These are phyloP conservation scores for Xylaria scruposa DNA, from an alignment of 495 filamentous ascomycete species.

Conservation along the genomic window DNA sequence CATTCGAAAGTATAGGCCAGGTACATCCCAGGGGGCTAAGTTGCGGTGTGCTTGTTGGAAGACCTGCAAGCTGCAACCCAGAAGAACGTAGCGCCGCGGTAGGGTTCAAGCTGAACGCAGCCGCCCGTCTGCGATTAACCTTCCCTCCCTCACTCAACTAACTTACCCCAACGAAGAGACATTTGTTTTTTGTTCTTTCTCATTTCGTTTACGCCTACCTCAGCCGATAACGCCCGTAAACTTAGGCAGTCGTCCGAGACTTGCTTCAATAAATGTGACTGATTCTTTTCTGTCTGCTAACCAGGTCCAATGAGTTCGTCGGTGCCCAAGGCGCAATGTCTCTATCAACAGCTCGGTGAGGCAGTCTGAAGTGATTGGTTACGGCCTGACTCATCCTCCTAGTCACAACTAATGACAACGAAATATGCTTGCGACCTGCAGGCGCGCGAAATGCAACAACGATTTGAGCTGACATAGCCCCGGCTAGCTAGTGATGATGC, in stretches of 20 bases:
- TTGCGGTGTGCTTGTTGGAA: slow-evolving; percentile 22
- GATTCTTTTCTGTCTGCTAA: not conserved
- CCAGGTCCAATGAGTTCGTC: not conserved
- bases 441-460: not conserved
- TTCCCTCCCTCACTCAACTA: not conserved
- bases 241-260: slow-evolving; percentile 5
- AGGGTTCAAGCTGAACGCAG: slow-evolving; percentile 18
- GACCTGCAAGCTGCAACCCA: slow-evolving; percentile 13
- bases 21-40: slow-evolving; percentile 16
- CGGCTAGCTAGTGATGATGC: slow-evolving; percentile 24
- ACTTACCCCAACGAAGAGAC: slow-evolving; percentile 1
- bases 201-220: slow-evolving; percentile 1
- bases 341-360: slow-evolving; percentile 16
- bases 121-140: slow-evolving; percentile 6
- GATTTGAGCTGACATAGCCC: slow-evolving; percentile 25
- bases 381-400: slow-evolving; percentile 20
- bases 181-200: not conserved
- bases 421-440: not conserved
- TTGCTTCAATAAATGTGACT: not conserved
- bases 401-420: slow-evolving; percentile 2
- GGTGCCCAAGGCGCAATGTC: slow-evolving; percentile 12
- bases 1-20: not conserved
- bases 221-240: slow-evolving; percentile 6
- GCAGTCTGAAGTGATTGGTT: slow-evolving; percentile 10
- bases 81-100: not conserved